A percentile compares a stretch with the other conserved stretches of the same genome.
Evolutionary conservation across 2,329 filamentous ascomycete genomes (phyloP).

Genomic region (Cercospora sp.): DNA sequence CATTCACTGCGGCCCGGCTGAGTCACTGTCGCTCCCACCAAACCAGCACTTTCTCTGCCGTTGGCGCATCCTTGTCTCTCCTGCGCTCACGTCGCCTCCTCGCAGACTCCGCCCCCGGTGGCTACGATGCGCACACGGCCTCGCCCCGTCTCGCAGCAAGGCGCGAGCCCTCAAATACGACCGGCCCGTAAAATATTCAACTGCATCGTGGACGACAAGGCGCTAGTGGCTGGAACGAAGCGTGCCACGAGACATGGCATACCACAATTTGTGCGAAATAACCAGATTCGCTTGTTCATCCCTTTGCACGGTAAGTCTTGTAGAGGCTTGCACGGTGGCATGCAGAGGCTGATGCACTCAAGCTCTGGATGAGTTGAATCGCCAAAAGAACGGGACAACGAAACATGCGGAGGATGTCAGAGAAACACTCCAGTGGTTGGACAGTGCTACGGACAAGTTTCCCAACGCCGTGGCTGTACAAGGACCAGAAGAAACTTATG

Average conservation of each 20-base stretch:
- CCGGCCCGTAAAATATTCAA: slow-evolving; percentile 53
- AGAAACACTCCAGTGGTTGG: slow-evolving; percentile 54
- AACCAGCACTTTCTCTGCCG: neutral
- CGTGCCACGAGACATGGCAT: slow-evolving; percentile 55
- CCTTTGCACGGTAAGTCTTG: slow-evolving; percentile 52
- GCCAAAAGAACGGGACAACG: slow-evolving; percentile 45
- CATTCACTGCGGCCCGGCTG: neutral
- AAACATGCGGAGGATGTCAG: slow-evolving; percentile 49
- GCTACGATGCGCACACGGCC: slow-evolving; percentile 33
- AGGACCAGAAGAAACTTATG: slow-evolving; percentile 50
- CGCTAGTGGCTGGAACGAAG: slow-evolving; percentile 53
- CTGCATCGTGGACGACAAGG: slow-evolving; percentile 56
- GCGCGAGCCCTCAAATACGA: slow-evolving; percentile 20
- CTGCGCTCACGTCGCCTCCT: neutral
- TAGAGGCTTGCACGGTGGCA: neutral
- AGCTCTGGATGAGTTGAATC: slow-evolving; percentile 51
- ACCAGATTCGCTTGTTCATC: slow-evolving; percentile 53
- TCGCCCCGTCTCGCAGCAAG: slow-evolving; percentile 35
- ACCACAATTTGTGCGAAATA: slow-evolving; percentile 53
- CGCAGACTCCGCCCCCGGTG: slow-evolving; percentile 11
- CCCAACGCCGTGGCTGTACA: slow-evolving; percentile 50
- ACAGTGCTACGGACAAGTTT: slow-evolving; percentile 51
- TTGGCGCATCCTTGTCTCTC: neutral
- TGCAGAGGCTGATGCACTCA: slow-evolving; percentile 8
- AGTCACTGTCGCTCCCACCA: neutral